phyloP scores from a whole-genome alignment of 495 filamentous ascomycete species.

The Hyaloscypha hepaticicola region DNA sequence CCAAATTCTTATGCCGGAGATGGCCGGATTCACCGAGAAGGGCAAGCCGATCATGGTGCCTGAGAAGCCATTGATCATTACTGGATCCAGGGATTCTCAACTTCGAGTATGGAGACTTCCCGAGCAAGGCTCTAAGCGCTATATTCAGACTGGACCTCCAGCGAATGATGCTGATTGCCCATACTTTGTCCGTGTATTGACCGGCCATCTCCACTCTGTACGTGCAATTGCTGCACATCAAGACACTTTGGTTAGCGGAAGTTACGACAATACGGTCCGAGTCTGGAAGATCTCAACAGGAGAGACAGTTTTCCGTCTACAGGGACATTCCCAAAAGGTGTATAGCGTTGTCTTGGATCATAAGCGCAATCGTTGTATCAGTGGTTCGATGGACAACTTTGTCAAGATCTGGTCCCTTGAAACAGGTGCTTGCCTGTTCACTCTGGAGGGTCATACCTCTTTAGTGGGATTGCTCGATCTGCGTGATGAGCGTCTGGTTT shows the following conservation, averaged over 20 bases:
- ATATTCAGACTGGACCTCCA: conserved; percentile 73
- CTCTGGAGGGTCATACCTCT: conserved; percentile 90
- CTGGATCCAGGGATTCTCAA: conserved; percentile 92
- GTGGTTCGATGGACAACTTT: conserved; percentile 95
- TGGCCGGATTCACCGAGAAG: conserved; percentile 67
- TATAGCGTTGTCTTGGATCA: conserved; percentile 97
- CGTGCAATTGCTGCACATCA: conserved; percentile 94
- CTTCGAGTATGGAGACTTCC: conserved; percentile 95
- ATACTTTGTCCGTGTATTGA: conserved; percentile 85
- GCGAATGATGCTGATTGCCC: conserved; percentile 83
- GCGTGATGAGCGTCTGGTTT: conserved; percentile 83
- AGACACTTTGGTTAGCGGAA: conserved; percentile 97
- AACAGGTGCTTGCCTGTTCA: conserved; percentile 80
- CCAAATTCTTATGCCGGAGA: conserved; percentile 86
- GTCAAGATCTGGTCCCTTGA: conserved; percentile 99
- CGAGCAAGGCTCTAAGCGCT: conserved; percentile 67
- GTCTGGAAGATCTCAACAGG: conserved; percentile 98
- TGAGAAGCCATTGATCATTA: conserved; percentile 91
- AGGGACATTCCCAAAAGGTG: conserved; percentile 89
- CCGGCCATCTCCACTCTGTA: conserved; percentile 92
- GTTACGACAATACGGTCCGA: conserved; percentile 93
- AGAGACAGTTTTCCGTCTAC: conserved; percentile 81
- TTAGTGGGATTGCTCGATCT: conserved; percentile 91
- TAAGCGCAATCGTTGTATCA: conserved; percentile 91
- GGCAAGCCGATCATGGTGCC: conserved; percentile 86